Evolutionary conservation across 495 filamentous ascomycete genomes (phyloP), one percentile per base, ranked within the genome.

Genomic region (Aspergillus mulundensis): DNA sequence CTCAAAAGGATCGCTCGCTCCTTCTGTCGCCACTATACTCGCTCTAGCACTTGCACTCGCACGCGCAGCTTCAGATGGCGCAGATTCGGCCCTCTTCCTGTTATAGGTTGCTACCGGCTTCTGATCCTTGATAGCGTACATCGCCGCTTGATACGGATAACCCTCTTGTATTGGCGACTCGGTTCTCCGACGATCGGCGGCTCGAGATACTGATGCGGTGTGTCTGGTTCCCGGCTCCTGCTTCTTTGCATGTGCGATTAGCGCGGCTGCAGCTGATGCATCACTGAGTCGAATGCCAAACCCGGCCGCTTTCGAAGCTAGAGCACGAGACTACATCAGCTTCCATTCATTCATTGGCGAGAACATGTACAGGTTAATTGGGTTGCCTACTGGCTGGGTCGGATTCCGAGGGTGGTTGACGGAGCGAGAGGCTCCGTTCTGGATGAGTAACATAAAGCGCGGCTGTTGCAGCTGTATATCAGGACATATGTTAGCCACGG

Each of bases 121-220:
- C 14, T 24, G 48, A 40, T 87, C 84, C 52, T 79, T 83, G 24
- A 82, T 77, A 7, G 90, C 90, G 2, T 86, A 68, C 21, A 88
- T 59, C 0, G 91, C 90, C 19, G 90, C 90, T 57, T 87, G 89
- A 8, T 86, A 80, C 58, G 87, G 89, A 8, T 86, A 80, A 30
- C 86, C 86, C 45, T 84, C 79, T 5, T 80, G 65, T 59, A 81
- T 88, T 43, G 72, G 63, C 56, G 81, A 77, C 20, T 78, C 74
- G 43, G 83, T 74, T 68, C 77, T 75, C 61, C 80, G 82, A 65
- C 84, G 83, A 66, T 92, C 85, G 61, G 85, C 84, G 12, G 86
- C 88, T 42, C 84, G 71, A 19, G 81, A 63, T 15, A 88, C 87
- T 18, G 88, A 87, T 24, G 84, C 80, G 21, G 82, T 66, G 16